Evolutionary conservation across 352 stramenopile genomes (phyloP), one percentile per base, ranked within the genome.

Genomic region (Phytophthora niederhauseri): DNA sequence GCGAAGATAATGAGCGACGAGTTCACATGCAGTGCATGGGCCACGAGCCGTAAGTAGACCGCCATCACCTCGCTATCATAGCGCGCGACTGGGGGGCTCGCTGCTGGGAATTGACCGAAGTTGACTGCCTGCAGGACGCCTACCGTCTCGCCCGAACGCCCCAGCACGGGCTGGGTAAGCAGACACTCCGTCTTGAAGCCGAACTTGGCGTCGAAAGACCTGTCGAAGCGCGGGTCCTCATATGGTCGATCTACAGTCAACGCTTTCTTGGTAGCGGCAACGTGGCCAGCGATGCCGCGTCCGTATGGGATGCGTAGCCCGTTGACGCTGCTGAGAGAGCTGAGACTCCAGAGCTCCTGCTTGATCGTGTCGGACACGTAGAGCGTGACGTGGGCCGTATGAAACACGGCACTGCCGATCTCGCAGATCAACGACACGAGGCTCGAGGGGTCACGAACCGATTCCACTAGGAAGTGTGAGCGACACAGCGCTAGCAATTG

Each of bases 161-260:
- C 76, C 14, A 91, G 58, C 11, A 97, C 79, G 1, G 89, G 86
- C 11, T 95, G 84, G 11, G 82, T 91, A 19, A 96, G 64, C 14
- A 94, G 61, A 30, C 80, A 92, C 45, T 93, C 81, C 0, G 90
- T 96, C 57, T 90, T 89, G 78, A 94, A 97, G 34, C 87, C 86
- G 50, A 91, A 90, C 69, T 90, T 90, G 36, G 82, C 59, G 72
- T 97, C 89, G 26, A 95, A 88, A 46, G 86, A 93, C 5, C 69
- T 73, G 66, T 95, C 89, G 64, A 97, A 97, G 17, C 84, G 85
- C 14, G 82, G 68, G 51, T 93, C 87, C 45, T 94, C 78, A 69
- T 95, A 94, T 1, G 86, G 85, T 46, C 91, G 85, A 14, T 73
- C 75, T 4, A 95, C 78, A 12, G 88, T 82, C 15, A 95, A 50